phyloP scores from a whole-genome alignment of 163 green algal species.

The Scenedesmus sp. region DNA sequence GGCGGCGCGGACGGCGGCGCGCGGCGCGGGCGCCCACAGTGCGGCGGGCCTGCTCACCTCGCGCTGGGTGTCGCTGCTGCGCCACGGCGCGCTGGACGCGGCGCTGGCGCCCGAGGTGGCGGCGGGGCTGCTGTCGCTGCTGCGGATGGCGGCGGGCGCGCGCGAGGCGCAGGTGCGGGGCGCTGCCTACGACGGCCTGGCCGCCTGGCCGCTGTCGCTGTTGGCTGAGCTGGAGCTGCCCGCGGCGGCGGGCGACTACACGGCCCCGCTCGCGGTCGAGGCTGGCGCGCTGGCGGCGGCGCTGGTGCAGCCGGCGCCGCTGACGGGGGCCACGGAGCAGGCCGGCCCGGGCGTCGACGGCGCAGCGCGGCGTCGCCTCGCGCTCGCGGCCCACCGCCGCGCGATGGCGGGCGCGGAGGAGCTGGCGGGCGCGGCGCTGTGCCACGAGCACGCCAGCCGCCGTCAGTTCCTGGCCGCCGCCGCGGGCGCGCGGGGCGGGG shows the following conservation, averaged over 20 bases:
- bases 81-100: slow-evolving; percentile 15
- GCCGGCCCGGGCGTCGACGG: too few relatives aligned
- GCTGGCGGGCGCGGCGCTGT: slow-evolving; percentile 13
- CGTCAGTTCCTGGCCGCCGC: slow-evolving; percentile 32
- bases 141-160: slow-evolving; percentile 9
- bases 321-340: too few relatives aligned
- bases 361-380: too few relatives aligned
- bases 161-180: slow-evolving; percentile 20
- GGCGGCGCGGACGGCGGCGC: too few relatives aligned
- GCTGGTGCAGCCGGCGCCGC: not conserved
- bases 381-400: not conserved
- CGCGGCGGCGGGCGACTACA: slow-evolving; percentile 26
- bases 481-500: not conserved
- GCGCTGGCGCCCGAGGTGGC: not conserved
- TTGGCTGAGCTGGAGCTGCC: slow-evolving; percentile 14
- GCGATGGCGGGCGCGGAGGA: slow-evolving; percentile 21
- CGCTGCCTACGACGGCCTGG: slow-evolving; percentile 17
- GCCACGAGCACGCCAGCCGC: slow-evolving; percentile 24
- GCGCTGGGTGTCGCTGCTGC: slow-evolving; percentile 21
- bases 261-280: slow-evolving; percentile 14
- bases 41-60: not conserved
- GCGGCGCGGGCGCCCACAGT: too few relatives aligned
- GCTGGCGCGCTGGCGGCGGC: slow-evolving; percentile 21
- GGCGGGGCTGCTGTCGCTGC: slow-evolving; percentile 5
- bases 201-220: slow-evolving; percentile 5